Percentiles rank a stretch among this genome's conserved stretches.
Conservation (phyloP, 257 asterid genomes). For the Jacaranda copaia region DNA sequence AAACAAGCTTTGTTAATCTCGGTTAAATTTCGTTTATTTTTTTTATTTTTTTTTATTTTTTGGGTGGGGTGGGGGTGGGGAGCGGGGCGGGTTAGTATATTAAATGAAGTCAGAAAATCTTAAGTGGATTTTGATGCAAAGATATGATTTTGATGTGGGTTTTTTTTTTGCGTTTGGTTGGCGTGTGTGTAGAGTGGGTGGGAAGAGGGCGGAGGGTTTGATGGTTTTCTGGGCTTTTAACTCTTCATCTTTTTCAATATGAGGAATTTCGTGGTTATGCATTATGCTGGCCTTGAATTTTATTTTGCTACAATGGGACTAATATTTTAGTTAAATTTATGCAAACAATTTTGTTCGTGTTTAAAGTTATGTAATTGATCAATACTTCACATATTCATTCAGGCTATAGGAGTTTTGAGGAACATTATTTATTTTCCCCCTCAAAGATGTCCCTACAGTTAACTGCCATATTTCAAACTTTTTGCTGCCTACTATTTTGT, state of each 20-base stretch:
- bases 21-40: neutral
- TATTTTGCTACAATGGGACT: neutral
- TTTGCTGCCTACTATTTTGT: neutral
- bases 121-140: slow-evolving; percentile 8
- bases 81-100: neutral
- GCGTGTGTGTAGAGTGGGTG: neutral
- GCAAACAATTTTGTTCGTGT: neutral
- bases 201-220: neutral
- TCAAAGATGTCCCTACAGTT: neutral
- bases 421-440: neutral
- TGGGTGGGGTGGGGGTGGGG: neutral
- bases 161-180: neutral
- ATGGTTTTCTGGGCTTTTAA: neutral
- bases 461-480: neutral
- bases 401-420: neutral
- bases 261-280: slow-evolving; percentile 15
- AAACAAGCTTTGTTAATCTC: slow-evolving; percentile 7
- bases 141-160: slow-evolving; percentile 2
- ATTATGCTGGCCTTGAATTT: neutral
- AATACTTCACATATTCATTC: neutral
- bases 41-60: too few species aligned
- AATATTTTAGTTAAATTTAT: neutral
- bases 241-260: neutral
- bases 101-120: neutral
- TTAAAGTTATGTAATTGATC: neutral